phyloP scores from a whole-genome alignment of 2,329 filamentous ascomycete species.

The Neonectria hederae region DNA sequence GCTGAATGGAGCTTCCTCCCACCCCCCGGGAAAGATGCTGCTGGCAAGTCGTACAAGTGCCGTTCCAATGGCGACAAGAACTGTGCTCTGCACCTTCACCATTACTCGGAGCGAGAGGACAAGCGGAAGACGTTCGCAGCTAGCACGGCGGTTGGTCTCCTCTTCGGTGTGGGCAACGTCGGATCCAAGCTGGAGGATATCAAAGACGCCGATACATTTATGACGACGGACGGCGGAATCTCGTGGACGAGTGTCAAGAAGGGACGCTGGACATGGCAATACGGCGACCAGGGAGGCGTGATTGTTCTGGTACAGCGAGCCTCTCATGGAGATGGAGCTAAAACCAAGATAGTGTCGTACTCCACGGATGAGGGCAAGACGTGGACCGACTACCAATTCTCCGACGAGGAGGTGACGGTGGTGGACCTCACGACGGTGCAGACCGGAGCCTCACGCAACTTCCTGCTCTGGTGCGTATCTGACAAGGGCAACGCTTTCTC shows the following conservation, averaged over 20 bases:
- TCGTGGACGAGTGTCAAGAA: constrained; percentile 88
- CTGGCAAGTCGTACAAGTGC: constrained; percentile 78
- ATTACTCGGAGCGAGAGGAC: constrained; percentile 90
- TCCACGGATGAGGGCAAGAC: constrained; percentile 81
- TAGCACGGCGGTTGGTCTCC: constrained; percentile 84
- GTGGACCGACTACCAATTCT: constrained; percentile 82
- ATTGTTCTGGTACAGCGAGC: constrained; percentile 84
- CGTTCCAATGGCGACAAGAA: constrained; percentile 66
- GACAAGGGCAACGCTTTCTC: constrained; percentile 70
- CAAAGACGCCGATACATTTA: constrained; percentile 85
- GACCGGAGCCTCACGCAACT: constrained; percentile 89
- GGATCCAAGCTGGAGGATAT: constrained; percentile 72
- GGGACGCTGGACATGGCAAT: constrained; percentile 91
- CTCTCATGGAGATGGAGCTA: constrained; percentile 72
- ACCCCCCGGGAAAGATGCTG: constrained; percentile 75
- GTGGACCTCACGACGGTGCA: constrained; percentile 87
- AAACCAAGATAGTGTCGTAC: constrained; percentile 77
- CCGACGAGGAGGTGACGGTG: constrained; percentile 75
- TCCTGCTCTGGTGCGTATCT: constrained; percentile 83
- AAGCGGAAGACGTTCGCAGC: constrained; percentile 88
- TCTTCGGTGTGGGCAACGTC: constrained; percentile 93
- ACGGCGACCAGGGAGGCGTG: constrained; percentile 93
- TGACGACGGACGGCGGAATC: constrained; percentile 90
- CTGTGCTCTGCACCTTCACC: constrained; percentile 92
- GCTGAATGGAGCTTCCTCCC: constrained; percentile 82